Percentiles rank a stretch among this genome's conserved stretches.
phyloP scores from a whole-genome alignment of 208 protist genomes.

The Trypanosoma melophagium region DNA sequence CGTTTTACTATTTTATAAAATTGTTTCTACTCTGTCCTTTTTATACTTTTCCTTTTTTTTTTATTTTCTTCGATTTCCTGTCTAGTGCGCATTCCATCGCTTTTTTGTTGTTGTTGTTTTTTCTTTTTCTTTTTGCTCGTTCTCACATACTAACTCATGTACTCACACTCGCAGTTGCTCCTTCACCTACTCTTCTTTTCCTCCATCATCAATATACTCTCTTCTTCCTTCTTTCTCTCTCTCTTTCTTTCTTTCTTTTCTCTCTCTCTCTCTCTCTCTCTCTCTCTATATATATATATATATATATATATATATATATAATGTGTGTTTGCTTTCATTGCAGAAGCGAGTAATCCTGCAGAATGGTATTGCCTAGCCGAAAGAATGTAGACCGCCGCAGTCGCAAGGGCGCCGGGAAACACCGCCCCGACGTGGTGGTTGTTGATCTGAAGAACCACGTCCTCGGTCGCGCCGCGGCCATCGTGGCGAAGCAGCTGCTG shows the following conservation, averaged over 20 bases:
- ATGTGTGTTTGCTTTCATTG: not conserved
- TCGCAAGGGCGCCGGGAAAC: slow-evolving; percentile 79
- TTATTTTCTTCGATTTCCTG: not conserved
- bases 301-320: not conserved
- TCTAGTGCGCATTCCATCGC: not conserved
- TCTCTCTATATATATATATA: not conserved
- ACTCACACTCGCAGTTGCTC: not conserved
- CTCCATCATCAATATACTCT: slow-evolving; percentile 3
- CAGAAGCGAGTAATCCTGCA: slow-evolving; percentile 26
- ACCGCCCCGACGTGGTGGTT: slow-evolving; percentile 90
- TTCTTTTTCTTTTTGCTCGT: not conserved
- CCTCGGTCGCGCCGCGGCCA: slow-evolving; percentile 96
- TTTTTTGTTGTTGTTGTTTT: not conserved
- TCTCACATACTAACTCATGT: not conserved
- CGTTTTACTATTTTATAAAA: no score
- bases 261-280: not conserved
- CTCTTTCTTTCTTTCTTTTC: not conserved
- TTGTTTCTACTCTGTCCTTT: not conserved
- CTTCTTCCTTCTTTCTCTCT: slow-evolving; percentile 18
- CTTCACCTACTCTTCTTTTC: slow-evolving; percentile 7
- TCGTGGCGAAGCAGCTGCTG: slow-evolving; percentile 98
- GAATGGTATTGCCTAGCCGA: slow-evolving; percentile 74
- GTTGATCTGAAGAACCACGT: slow-evolving; percentile 98
- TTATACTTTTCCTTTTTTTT: not conserved
- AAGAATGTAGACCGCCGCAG: slow-evolving; percentile 54